phyloP scores from a whole-genome alignment of 805 yeast species.

The Zygotorulaspora florentina region DNA sequence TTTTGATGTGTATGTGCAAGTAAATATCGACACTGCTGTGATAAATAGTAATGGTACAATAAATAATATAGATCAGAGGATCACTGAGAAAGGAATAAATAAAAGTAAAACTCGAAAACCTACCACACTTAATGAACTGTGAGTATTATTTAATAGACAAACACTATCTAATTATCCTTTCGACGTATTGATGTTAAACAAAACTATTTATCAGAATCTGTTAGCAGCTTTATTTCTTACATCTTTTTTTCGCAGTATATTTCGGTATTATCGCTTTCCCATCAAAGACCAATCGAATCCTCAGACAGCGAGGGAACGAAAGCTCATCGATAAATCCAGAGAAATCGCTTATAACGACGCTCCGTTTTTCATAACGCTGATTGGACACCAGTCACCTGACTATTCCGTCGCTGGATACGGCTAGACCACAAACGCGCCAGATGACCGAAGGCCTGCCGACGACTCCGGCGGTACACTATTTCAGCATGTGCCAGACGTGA shows the following conservation, averaged over 20 bases:
- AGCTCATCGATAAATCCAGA: background rate
- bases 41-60: background rate
- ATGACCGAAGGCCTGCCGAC: too few species aligned
- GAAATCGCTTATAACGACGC: background rate
- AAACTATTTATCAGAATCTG: too few species aligned
- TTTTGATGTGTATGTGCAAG: background rate
- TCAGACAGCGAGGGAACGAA: background rate
- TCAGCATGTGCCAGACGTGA: too few species aligned
- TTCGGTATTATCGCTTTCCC: slow-evolving; percentile 2
- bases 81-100: background rate
- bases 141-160: background rate
- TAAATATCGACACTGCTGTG: background rate
- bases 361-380: background rate
- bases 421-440: too few species aligned
- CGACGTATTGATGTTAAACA: background rate
- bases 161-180: background rate
- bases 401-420: too few species aligned
- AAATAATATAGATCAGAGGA: slow-evolving; percentile 1
- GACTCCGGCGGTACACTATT: background rate
- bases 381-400: background rate
- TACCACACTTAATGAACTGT: background rate
- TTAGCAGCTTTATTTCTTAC: background rate
- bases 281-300: background rate
- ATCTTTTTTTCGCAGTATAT: background rate
- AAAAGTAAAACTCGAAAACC: background rate